Percentiles rank a stretch among this genome's conserved stretches.
These are phyloP conservation scores for Nyssa sinensis DNA, from an alignment of 148 eudicot genomes.

Conservation along the genomic window DNA sequence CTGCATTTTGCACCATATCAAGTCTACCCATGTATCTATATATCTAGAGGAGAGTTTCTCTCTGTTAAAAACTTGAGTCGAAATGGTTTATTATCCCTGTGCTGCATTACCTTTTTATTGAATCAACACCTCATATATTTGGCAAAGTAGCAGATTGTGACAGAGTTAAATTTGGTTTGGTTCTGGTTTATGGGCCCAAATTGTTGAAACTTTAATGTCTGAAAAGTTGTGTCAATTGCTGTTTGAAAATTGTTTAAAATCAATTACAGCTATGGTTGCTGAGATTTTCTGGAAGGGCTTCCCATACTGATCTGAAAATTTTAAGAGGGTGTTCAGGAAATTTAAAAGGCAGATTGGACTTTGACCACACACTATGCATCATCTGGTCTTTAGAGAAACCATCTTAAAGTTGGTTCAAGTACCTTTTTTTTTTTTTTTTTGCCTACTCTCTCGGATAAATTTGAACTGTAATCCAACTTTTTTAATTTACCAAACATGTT, in stretches of 20 bases:
- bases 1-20: not conserved
- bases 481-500: not conserved
- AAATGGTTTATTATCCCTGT: not conserved
- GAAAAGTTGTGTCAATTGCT: not conserved
- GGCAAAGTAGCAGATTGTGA: not conserved
- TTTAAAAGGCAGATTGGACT: too few species aligned
- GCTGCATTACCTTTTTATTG: not conserved
- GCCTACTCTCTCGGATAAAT: not conserved
- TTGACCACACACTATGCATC: too few species aligned
- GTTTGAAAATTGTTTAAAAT: not conserved
- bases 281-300: not conserved
- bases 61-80: not conserved
- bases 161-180: not conserved
- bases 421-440: not conserved
- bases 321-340: too few species aligned
- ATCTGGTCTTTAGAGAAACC: too few species aligned
- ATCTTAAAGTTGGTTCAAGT: not conserved
- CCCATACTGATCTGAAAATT: not conserved
- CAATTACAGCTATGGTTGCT: not conserved
- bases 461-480: not conserved
- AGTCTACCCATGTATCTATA: not conserved
- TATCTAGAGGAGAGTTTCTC: not conserved
- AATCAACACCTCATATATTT: not conserved
- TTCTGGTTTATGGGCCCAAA: not conserved
- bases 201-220: too few species aligned